Conservation (phyloP, 257 asterid genomes). For the Orobanche coerulescens region DNA sequence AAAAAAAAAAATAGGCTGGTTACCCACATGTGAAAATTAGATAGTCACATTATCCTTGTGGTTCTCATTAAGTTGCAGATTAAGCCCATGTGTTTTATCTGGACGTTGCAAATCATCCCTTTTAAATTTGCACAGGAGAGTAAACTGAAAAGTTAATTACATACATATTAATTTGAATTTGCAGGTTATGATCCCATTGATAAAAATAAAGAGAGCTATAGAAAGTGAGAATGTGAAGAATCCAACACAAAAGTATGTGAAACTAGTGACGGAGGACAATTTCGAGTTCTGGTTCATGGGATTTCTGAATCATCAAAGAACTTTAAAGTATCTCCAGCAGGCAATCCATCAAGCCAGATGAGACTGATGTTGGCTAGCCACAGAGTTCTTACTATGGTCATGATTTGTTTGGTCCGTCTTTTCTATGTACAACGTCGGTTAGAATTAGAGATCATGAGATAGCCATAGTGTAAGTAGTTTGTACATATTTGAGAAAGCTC, state of each 20-base stretch:
- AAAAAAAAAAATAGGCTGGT: no score
- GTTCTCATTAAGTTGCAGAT: no score
- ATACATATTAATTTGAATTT: no score
- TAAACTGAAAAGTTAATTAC: no score
- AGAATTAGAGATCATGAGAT: no score
- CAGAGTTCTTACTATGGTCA: background rate
- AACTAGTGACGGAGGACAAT: constrained; percentile 34
- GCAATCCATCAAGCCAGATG: constrained; percentile 25
- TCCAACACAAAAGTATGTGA: constrained; percentile 41
- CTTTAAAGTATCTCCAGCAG: constrained; percentile 29
- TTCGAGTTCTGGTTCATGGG: constrained; percentile 60
- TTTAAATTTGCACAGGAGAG: no score
- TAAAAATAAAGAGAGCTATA: constrained; percentile 24
- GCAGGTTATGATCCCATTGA: constrained; percentile 34
- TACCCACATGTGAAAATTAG: no score
- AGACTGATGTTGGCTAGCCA: background rate
- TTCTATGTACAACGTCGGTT: background rate
- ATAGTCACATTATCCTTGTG: no score
- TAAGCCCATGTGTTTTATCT: no score
- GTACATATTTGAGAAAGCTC: no score
- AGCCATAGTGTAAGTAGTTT: no score
- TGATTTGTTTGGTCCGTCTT: background rate
- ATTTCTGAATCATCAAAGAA: constrained; percentile 35
- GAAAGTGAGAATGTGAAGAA: constrained; percentile 24
- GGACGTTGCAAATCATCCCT: no score